Base-by-base conservation (phyloP, 768 basidiomycete species). In the Tulasnella sp. region DNA sequence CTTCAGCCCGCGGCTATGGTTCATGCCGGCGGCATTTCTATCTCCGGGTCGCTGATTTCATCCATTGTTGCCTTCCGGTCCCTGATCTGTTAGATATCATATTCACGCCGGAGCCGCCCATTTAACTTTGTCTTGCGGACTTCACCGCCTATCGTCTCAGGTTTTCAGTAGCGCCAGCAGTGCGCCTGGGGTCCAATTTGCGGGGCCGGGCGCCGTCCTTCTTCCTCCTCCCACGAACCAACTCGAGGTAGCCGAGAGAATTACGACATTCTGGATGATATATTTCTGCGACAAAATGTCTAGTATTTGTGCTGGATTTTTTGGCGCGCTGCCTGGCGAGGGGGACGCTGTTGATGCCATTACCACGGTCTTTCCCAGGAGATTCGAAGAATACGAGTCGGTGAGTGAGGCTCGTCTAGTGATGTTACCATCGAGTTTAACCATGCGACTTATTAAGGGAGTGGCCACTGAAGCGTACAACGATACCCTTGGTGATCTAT, bases 121-220 rank as follows among this genome's bases (percentile, higher is more conserved):
- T 17, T 84, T 94, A 67, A 89, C 90, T 12, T 83, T 93, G 38
- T 91, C 93, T 79, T 91, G 87, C 80, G 90, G 91, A 7, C 87
- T 94, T 38, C 77, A 78, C 34, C 42, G 52, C 12, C 68, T 78
- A 22, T 34, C 37, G 34, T 72, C 77, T 34, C 76, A 45, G 37
- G 69, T 72, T 25, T 78, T 40, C 38, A 67, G n/a, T n/a, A n/a
- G 37, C 4, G 52, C 52, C 29, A 58, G 64, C 54, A 31, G 15
- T 68, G 36, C 25, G 25, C 29, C 31, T 11, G 58, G 9, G 2
- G 25, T n/a, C 58, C 40, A 68, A 11, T 34, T 37, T 31, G 64
- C 67, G 19, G 38, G 40, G 34, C 42, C 67, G 52, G 31, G 67
- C 29, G 34, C 58, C 9, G 31, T 37, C 22, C 40, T 77, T 0